Conservation (phyloP, 331 rosid species). For the Acacia pycnantha region DNA sequence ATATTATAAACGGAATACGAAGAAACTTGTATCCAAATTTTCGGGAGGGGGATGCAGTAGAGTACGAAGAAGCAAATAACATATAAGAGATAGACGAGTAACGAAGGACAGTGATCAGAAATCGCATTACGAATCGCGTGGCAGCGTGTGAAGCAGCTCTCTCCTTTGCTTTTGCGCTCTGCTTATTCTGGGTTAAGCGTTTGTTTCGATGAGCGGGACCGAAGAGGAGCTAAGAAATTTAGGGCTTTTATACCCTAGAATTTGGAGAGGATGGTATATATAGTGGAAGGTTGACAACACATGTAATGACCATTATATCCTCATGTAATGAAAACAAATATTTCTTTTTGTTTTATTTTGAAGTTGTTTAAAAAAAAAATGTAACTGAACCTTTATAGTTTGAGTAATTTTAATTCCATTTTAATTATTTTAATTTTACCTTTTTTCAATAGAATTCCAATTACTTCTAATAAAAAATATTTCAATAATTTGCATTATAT, state of each 20-base stretch:
- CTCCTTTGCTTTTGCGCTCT: constrained; percentile 5
- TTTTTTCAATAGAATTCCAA: too few species aligned
- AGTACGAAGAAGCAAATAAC: neutral
- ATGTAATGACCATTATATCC: constrained; percentile 6
- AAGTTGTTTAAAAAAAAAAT: neutral
- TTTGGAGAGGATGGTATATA: constrained; percentile 70
- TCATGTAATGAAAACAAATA: neutral
- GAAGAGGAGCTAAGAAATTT: constrained; percentile 55
- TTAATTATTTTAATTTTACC: too few species aligned
- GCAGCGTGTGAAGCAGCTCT: constrained; percentile 26
- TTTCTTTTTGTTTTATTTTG: too few species aligned
- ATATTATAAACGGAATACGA: neutral
- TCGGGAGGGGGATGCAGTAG: neutral
- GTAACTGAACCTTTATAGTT: neutral
- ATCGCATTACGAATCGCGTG: constrained; percentile 31
- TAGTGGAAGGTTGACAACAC: constrained; percentile 11
- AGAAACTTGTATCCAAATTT: neutral
- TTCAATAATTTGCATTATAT: neutral
- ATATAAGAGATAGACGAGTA: neutral
- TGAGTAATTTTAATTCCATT: too few species aligned
- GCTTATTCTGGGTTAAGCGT: constrained; percentile 38
- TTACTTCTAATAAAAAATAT: too few species aligned
- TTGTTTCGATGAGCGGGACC: constrained; percentile 26
- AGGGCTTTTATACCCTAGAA: constrained; percentile 86
- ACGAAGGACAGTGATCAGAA: constrained; percentile 5